These are phyloP conservation scores for Coelastrella sp. DNA, from an alignment of 139 green algal genomes.

Conservation along the genomic window DNA sequence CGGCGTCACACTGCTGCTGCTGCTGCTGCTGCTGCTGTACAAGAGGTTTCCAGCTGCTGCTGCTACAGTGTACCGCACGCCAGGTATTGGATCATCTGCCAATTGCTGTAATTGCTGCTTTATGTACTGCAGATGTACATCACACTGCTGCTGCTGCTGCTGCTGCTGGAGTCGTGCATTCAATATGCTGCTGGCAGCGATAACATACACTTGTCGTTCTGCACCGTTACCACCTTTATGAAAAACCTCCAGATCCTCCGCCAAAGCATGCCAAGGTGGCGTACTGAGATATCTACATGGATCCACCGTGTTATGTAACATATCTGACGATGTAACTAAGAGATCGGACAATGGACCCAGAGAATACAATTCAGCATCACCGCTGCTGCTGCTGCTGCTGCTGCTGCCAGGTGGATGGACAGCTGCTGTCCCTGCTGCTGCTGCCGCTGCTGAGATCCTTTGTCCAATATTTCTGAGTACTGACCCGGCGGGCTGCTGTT, in stretches of 20 bases:
- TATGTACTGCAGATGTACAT: too few relatives aligned
- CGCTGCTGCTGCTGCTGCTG: neutral
- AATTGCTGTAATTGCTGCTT: too few relatives aligned
- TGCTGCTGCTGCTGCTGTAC: slow-evolving; percentile 32
- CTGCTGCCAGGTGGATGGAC: too few relatives aligned
- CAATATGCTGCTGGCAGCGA: slow-evolving; percentile 19
- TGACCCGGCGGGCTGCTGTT: neutral
- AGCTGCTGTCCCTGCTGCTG: too few relatives aligned
- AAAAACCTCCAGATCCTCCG: neutral
- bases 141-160: neutral
- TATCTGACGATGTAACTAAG: neutral
- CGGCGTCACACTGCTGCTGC: neutral
- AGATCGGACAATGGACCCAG: neutral
- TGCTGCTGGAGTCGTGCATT: neutral
- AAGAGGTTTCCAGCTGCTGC: neutral
- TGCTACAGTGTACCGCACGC: too few relatives aligned
- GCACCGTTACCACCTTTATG: neutral
- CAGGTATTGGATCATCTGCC: too few relatives aligned
- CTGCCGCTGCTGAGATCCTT: neutral
- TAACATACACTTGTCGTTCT: slow-evolving; percentile 23
- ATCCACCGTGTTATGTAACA: slow-evolving; percentile 7
- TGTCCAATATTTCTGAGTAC: too few relatives aligned
- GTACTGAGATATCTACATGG: slow-evolving; percentile 13
- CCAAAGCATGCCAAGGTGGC: neutral
- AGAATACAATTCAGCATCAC: neutral